Conservation (phyloP, 306 rosid species). For the Cyclanthera cordifolia region DNA sequence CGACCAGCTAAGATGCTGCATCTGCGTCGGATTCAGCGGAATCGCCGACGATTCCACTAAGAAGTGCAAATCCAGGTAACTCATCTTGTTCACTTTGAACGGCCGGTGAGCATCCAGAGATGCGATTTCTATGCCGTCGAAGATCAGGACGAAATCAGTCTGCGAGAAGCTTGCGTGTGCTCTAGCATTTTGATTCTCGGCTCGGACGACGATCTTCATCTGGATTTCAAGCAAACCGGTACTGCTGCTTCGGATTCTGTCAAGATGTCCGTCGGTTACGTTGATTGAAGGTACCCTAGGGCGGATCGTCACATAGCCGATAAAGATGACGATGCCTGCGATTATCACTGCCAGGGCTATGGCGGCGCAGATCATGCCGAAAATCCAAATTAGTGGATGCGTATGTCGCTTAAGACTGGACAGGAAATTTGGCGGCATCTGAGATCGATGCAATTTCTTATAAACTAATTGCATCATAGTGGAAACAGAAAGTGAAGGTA, state of each 20-base stretch:
- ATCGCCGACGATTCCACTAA: constrained; percentile 38
- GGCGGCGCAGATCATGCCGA: constrained; percentile 52
- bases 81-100: constrained; percentile 47
- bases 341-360: constrained; percentile 42
- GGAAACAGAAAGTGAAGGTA: neutral
- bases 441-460: neutral
- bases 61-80: constrained; percentile 21
- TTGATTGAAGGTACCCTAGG: constrained; percentile 60
- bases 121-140: constrained; percentile 38
- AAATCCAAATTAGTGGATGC: constrained; percentile 44
- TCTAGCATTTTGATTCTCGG: constrained; percentile 56
- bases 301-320: constrained; percentile 50
- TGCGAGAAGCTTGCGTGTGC: constrained; percentile 66
- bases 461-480: neutral
- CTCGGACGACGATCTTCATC: constrained; percentile 30
- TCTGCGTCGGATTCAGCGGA: constrained; percentile 40
- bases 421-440: constrained; percentile 12
- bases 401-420: constrained; percentile 22
- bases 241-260: constrained; percentile 24
- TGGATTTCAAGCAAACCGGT: constrained; percentile 48
- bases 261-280: constrained; percentile 40
- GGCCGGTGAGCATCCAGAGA: constrained; percentile 27
- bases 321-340: constrained; percentile 39
- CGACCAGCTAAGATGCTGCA: constrained; percentile 33
- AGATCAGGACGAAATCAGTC: constrained; percentile 34